These are phyloP conservation scores for Dimargaris xerosporica DNA, from an alignment of 192 early-diverging fungal species.

Conservation along the genomic window DNA sequence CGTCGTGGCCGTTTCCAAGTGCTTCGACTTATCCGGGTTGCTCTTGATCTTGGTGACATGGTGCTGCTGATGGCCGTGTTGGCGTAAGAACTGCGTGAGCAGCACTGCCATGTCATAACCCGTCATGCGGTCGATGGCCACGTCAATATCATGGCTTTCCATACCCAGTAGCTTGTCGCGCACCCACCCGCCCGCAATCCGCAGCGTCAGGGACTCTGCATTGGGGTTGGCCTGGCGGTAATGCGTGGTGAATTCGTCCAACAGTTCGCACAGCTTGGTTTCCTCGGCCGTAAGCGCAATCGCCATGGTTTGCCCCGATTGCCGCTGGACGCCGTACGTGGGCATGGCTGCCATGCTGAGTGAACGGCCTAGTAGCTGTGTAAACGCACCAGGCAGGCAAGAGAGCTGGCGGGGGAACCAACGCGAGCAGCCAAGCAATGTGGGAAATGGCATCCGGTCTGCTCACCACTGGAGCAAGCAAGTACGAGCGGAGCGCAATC, in stretches of 20 bases:
- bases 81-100: conserved; percentile 47
- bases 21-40: conserved; percentile 94
- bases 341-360: too few relatives aligned
- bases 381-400: too few relatives aligned
- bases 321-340: background rate
- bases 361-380: too few relatives aligned
- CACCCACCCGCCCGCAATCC: conserved; percentile 98
- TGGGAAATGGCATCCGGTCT: too few relatives aligned
- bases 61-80: conserved; percentile 11
- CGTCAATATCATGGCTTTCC: conserved; percentile 81
- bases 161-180: conserved; percentile 92
- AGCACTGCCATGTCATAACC: conserved; percentile 77
- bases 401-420: too few relatives aligned
- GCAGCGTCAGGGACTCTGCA: conserved; percentile 35
- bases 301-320: background rate
- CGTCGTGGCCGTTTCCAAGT: conserved; percentile 92
- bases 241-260: background rate
- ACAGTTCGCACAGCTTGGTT: background rate
- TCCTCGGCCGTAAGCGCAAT: background rate
- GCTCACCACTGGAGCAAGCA: too few relatives aligned
- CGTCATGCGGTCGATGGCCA: conserved; percentile 86
- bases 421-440: too few relatives aligned
- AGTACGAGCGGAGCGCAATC: too few relatives aligned
- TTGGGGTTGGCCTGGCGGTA: background rate
- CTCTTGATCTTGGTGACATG: conserved; percentile 67